Evolutionary conservation across 73 alveolate species (phyloP).

Genomic region (Tetrahymena elliotti): DNA sequence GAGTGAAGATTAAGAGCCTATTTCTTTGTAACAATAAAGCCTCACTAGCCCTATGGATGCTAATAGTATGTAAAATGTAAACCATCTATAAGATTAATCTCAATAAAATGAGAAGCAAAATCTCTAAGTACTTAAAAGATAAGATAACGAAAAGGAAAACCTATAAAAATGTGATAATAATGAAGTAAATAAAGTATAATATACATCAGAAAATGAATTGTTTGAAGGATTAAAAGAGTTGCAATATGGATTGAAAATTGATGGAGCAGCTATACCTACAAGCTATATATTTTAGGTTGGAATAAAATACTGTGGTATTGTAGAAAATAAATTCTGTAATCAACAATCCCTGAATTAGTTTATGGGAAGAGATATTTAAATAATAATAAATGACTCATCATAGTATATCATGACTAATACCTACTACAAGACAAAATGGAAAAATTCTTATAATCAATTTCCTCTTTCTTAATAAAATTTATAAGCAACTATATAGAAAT

Average conservation of each 20-base stretch:
- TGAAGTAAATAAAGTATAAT: neutral
- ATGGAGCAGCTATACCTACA: neutral
- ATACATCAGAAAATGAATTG: neutral
- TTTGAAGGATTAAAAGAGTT: neutral
- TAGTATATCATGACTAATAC: neutral
- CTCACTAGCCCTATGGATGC: neutral
- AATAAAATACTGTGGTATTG: neutral
- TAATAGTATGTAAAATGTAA: too few relatives aligned
- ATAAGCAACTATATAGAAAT: neutral
- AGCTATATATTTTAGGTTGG: neutral
- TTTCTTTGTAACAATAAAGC: neutral
- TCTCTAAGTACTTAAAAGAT: neutral
- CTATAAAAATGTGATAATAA: neutral
- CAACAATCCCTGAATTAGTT: neutral
- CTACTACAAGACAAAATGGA: neutral
- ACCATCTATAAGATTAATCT: neutral
- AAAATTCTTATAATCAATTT: neutral
- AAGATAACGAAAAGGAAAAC: neutral
- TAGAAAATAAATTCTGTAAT: neutral
- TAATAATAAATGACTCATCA: neutral
- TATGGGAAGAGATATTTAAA: neutral
- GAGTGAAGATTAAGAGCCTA: neutral
- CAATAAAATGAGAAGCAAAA: neutral
- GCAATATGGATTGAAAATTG: neutral
- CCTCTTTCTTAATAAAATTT: neutral